Percentiles rank a stretch among this genome's conserved stretches.
phyloP scores from a whole-genome alignment of 352 stramenopile genomes.

The Globisporangium megalacanthum region DNA sequence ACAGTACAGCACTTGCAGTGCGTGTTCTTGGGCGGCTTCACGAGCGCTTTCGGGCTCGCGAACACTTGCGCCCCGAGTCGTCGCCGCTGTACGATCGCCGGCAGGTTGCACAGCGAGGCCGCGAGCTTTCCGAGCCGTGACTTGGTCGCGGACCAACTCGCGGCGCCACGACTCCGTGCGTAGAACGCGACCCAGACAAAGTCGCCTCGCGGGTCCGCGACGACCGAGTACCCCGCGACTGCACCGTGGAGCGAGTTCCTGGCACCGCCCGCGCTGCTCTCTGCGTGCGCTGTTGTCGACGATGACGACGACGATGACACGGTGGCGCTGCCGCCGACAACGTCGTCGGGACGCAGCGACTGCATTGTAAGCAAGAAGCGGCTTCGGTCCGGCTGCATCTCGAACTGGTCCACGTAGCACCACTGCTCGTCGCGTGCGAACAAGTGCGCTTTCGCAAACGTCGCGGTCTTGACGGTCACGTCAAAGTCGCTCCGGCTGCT shows the following conservation, averaged over 20 bases:
- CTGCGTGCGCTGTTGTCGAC: too few species aligned
- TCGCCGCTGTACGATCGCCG: constrained; percentile 22
- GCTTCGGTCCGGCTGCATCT: constrained; percentile 6
- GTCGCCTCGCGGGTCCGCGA: constrained; percentile 13
- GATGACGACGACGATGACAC: too few species aligned
- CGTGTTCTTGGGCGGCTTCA: constrained; percentile 14
- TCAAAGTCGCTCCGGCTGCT: background rate
- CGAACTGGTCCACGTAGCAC: constrained; percentile 28
- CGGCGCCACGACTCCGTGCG: constrained; percentile 9
- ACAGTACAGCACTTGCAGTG: constrained; percentile 27
- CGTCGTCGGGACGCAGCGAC: constrained; percentile 35
- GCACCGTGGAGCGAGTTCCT: constrained; percentile 12
- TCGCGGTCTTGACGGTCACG: constrained; percentile 26
- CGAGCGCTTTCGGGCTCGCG: constrained; percentile 18
- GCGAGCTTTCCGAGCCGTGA: constrained; percentile 30
- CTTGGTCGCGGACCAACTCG: constrained; percentile 10
- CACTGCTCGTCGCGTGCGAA: constrained; percentile 24
- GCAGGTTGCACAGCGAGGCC: constrained; percentile 24
- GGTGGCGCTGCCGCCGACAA: constrained; percentile 13
- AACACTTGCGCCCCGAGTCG: constrained; percentile 32
- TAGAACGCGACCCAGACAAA: constrained; percentile 15
- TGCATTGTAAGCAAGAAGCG: constrained; percentile 33
- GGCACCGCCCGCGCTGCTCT: too few species aligned
- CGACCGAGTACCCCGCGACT: constrained; percentile 15
- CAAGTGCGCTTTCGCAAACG: constrained; percentile 21